These are phyloP conservation scores for Skeletonema potamos DNA, from an alignment of 108 stramenopile species.

Conservation along the genomic window DNA sequence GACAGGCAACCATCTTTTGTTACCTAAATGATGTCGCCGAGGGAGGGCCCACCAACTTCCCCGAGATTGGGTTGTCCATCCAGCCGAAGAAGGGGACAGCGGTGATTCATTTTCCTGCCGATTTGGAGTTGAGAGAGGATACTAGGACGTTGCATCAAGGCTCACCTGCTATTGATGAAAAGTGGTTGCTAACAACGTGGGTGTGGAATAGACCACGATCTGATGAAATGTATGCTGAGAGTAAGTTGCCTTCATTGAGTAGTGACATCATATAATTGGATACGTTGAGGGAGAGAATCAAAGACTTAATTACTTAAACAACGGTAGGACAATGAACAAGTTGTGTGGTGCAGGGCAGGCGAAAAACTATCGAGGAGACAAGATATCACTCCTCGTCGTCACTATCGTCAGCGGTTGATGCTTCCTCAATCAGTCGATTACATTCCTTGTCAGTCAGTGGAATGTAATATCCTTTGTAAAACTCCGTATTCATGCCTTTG, in stretches of 20 bases:
- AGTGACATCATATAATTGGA: not conserved
- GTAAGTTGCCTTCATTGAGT: not conserved
- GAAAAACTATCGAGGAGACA: no score
- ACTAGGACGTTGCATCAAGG: constrained; percentile 49
- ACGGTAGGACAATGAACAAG: not conserved
- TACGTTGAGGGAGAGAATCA: no score
- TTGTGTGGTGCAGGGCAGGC: no score
- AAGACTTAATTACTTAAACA: no score
- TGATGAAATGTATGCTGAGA: constrained; percentile 8
- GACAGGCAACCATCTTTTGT: constrained; percentile 50
- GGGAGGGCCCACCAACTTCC: constrained; percentile 50
- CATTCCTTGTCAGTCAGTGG: no score
- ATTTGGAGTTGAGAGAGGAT: constrained; percentile 42
- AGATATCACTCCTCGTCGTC: no score
- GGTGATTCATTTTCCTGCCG: constrained; percentile 52
- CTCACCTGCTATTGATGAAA: constrained; percentile 44
- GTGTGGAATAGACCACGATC: constrained; percentile 38
- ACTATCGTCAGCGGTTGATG: no score
- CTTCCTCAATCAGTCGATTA: no score
- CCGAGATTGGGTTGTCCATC: constrained; percentile 23
- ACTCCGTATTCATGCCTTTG: no score
- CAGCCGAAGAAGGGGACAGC: constrained; percentile 44
- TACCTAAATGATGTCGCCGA: constrained; percentile 52
- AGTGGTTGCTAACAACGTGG: constrained; percentile 56
- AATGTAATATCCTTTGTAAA: no score